Conservation (phyloP, 352 stramenopile genomes). For the Stramenopiles sp. region DNA sequence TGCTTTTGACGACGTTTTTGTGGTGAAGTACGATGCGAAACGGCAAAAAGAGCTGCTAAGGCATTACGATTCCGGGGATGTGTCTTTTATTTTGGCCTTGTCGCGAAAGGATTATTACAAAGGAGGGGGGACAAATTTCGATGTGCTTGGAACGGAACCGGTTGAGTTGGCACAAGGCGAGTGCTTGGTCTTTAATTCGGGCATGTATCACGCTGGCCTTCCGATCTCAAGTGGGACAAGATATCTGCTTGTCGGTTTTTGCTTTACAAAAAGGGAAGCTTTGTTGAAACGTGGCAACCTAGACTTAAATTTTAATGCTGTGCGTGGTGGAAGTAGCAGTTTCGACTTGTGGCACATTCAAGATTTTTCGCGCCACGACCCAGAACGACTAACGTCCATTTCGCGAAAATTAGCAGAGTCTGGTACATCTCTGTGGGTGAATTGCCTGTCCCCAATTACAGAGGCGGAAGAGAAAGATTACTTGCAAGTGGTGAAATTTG, state of each 20-base stretch:
- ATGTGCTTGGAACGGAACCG: neutral
- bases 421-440: neutral
- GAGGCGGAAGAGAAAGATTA: neutral
- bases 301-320: neutral
- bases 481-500: neutral
- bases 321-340: neutral
- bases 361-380: neutral
- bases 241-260: neutral
- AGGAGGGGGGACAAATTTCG: neutral
- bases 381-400: neutral
- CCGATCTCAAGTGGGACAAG: neutral
- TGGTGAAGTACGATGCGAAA: neutral
- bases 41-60: neutral
- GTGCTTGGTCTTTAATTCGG: neutral
- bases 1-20: constrained; percentile 1
- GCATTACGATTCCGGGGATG: neutral
- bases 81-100: neutral
- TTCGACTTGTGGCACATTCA: neutral
- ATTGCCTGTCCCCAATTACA: neutral
- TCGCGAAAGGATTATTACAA: neutral
- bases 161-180: neutral
- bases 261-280: neutral
- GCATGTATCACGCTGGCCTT: neutral
- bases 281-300: neutral
- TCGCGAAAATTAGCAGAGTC: neutral